Conservation (phyloP, 2,329 filamentous ascomycete genomes). For the Fusarium sublunatum region DNA sequence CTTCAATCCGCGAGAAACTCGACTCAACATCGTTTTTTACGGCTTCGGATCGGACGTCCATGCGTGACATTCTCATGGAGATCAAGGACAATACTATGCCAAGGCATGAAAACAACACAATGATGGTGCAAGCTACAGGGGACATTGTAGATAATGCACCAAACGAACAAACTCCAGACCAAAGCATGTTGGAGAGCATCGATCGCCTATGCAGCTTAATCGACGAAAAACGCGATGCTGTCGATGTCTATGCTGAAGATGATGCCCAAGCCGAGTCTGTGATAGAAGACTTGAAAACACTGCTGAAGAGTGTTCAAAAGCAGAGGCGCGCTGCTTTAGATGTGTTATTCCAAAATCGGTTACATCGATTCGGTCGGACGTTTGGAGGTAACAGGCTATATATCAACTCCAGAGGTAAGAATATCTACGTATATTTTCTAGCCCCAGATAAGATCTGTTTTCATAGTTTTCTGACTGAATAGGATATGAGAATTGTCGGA, state of each 20-base stretch:
- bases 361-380: not conserved
- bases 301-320: not conserved
- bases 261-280: not conserved
- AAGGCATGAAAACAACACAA: too few species aligned
- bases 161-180: too few species aligned
- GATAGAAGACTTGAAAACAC: not conserved
- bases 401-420: not conserved
- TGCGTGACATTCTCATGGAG: too few species aligned
- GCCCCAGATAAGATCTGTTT: too few species aligned
- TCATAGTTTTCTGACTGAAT: too few species aligned
- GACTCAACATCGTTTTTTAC: too few species aligned
- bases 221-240: not conserved
- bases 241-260: conserved; percentile 11
- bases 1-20: too few species aligned
- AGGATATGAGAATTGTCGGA: not conserved
- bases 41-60: too few species aligned
- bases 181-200: not conserved
- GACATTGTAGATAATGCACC: too few species aligned
- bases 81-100: too few species aligned
- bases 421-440: too few species aligned
- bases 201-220: conserved; percentile 4
- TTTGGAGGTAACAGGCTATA: not conserved
- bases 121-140: too few species aligned
- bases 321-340: not conserved
- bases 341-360: not conserved